These are phyloP conservation scores for Marchantia polymorpha DNA, from an alignment of 225 moss, liverwort and hornwort genomes.

Conservation along the genomic window DNA sequence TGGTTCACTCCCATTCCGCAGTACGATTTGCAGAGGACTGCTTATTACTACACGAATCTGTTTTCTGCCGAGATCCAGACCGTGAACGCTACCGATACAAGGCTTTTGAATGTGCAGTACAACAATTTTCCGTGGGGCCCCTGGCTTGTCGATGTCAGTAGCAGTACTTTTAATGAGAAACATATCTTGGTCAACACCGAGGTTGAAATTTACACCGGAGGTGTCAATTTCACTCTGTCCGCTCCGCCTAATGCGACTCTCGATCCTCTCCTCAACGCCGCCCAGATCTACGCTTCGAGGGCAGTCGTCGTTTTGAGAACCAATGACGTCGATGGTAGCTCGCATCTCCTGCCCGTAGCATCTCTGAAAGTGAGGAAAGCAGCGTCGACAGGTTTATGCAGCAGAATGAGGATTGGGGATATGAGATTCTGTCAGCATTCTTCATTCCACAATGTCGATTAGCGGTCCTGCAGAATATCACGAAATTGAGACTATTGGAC, in stretches of 20 bases:
- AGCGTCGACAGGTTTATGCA: no score
- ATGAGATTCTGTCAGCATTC: no score
- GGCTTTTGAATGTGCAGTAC: background rate
- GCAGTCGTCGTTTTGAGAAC: background rate
- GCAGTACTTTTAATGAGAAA: background rate
- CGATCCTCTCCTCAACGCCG: slow-evolving; percentile 29
- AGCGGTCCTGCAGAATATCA: no score
- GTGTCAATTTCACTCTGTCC: background rate
- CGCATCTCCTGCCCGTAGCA: background rate
- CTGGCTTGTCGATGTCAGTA: background rate
- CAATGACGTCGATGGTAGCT: slow-evolving; percentile 22
- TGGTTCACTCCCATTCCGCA: background rate
- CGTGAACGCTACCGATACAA: background rate
- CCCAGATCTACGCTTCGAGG: background rate
- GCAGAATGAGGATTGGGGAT: no score
- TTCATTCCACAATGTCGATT: no score
- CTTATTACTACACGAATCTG: background rate
- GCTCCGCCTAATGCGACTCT: background rate
- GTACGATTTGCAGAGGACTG: background rate
- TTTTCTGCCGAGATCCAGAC: slow-evolving; percentile 9
- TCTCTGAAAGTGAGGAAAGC: no score
- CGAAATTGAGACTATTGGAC: no score
- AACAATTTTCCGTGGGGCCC: background rate
- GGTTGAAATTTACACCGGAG: no score
- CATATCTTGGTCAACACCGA: background rate